Evolutionary conservation across 1,284 basidiomycete species (phyloP).

Genomic region (Pseudozyma sp.): DNA sequence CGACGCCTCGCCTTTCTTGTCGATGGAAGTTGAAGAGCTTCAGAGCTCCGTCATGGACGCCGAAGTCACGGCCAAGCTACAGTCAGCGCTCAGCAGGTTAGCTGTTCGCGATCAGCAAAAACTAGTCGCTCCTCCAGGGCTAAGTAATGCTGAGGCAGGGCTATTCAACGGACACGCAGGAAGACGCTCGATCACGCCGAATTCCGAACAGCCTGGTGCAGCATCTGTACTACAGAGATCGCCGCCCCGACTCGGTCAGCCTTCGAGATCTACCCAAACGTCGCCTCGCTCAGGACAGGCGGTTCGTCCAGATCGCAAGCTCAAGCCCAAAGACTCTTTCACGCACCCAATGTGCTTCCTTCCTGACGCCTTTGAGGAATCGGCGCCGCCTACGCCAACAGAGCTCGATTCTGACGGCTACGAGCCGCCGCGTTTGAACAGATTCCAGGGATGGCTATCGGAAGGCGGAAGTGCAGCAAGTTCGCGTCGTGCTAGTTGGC

Average conservation of each 20-base stretch:
- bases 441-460: constrained; percentile 38
- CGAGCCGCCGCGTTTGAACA: constrained; percentile 21
- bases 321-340: constrained; percentile 30
- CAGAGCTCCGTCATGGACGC: not conserved
- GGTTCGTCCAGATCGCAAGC: constrained; percentile 8
- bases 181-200: constrained; percentile 8
- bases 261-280: constrained; percentile 10
- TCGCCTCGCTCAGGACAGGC: constrained; percentile 19
- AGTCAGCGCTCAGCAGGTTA: not conserved
- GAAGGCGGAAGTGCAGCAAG: constrained; percentile 40
- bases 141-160: constrained; percentile 5
- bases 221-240: constrained; percentile 8
- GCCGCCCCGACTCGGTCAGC: not conserved
- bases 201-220: not conserved
- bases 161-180: not conserved
- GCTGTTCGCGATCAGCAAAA: not conserved
- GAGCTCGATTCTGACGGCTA: constrained; percentile 33
- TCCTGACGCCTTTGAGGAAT: constrained; percentile 53
- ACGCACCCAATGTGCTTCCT: constrained; percentile 53
- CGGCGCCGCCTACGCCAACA: constrained; percentile 37
- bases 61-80: not conserved
- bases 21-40: constrained; percentile 3
- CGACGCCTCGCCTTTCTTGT: not conserved
- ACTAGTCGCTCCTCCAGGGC: not conserved
- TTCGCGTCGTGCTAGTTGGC: constrained; percentile 44